Conservation (phyloP, 2,329 filamentous ascomycete species). For the Fusarium lyarnte region DNA sequence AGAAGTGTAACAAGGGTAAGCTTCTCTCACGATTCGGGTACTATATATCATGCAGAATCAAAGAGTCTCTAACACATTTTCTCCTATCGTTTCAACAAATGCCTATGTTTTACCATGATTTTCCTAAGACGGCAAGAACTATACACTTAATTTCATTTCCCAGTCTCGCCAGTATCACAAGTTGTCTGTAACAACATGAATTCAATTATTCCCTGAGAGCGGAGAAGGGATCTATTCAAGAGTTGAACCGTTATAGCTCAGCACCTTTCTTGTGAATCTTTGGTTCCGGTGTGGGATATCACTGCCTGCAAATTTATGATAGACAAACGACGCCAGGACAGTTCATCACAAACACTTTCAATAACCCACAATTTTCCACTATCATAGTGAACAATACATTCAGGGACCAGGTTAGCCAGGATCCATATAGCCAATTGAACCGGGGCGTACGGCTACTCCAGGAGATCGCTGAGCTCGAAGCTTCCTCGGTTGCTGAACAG, state of each 20-base stretch:
- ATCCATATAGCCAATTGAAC: not conserved
- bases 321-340: constrained; percentile 18
- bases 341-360: constrained; percentile 18
- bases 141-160: not conserved
- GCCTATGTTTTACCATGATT: not conserved
- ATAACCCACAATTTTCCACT: constrained; percentile 2
- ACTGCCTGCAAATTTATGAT: constrained; percentile 20
- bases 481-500: constrained; percentile 3
- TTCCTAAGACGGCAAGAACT: not conserved
- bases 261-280: constrained; percentile 35
- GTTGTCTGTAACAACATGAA: not conserved
- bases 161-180: not conserved
- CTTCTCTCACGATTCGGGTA: not conserved
- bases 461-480: constrained; percentile 13
- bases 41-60: not conserved
- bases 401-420: not conserved
- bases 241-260: constrained; percentile 35
- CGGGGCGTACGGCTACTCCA: not conserved
- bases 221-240: not conserved
- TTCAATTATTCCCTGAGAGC: not conserved
- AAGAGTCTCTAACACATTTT: not conserved
- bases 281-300: constrained; percentile 31
- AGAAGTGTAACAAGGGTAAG: not conserved
- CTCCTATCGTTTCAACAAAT: not conserved
- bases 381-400: constrained; percentile 16